Percentiles rank a stretch among this genome's conserved stretches.
These are phyloP conservation scores for Arachnopeziza araneosa DNA, from an alignment of 2,329 filamentous ascomycete genomes.

Conservation along the genomic window DNA sequence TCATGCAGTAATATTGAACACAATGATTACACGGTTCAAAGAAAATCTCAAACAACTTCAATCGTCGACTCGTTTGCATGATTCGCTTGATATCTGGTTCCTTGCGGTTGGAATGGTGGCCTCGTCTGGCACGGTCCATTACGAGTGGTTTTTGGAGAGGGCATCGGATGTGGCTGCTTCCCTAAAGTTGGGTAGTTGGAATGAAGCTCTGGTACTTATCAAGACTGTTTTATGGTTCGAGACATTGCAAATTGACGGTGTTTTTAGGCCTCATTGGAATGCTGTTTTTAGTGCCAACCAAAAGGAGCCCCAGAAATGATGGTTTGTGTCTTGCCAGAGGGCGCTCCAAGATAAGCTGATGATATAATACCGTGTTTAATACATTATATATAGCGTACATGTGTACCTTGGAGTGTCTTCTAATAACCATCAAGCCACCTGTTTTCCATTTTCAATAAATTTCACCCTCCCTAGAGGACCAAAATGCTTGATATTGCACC, in stretches of 20 bases:
- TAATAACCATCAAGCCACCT: too few relatives aligned
- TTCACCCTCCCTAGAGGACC: too few relatives aligned
- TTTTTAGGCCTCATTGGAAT: neutral
- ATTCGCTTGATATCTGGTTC: constrained; percentile 38
- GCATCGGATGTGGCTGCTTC: constrained; percentile 14
- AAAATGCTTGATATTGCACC: too few relatives aligned
- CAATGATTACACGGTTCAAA: constrained; percentile 32
- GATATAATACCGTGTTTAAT: too few relatives aligned
- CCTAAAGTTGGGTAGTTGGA: constrained; percentile 17
- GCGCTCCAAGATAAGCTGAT: too few relatives aligned
- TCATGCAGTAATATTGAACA: constrained; percentile 38
- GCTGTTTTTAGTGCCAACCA: neutral
- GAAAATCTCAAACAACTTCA: constrained; percentile 26
- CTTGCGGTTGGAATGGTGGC: constrained; percentile 37
- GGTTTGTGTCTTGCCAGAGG: neutral
- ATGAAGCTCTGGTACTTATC: constrained; percentile 18
- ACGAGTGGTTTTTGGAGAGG: constrained; percentile 29
- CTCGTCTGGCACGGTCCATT: constrained; percentile 25
- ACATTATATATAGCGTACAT: too few relatives aligned
- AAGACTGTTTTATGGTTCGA: constrained; percentile 30
- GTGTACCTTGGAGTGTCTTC: too few relatives aligned
- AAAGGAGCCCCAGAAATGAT: neutral
- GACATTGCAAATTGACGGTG: neutral
- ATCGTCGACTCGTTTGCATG: constrained; percentile 3
- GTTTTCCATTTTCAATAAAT: too few relatives aligned